These are phyloP conservation scores for Penicillium manginii DNA, from an alignment of 495 filamentous ascomycete genomes.

Conservation along the genomic window DNA sequence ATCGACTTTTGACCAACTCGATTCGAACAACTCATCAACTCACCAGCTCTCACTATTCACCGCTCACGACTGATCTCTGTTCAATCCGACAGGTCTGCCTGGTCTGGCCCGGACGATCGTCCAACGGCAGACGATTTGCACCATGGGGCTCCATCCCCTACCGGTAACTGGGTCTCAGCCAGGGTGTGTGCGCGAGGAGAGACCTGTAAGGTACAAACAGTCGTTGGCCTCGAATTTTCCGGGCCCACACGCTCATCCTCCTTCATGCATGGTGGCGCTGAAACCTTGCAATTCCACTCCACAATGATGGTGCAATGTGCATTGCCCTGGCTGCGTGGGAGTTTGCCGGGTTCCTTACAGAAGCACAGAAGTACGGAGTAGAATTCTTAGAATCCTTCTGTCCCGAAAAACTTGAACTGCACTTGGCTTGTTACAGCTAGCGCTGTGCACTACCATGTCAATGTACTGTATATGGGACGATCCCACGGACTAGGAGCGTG, in stretches of 20 bases:
- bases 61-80: not conserved
- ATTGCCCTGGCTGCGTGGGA: not conserved
- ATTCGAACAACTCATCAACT: not conserved
- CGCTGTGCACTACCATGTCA: not conserved
- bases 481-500: not conserved
- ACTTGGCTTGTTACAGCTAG: not conserved
- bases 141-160: slow-evolving; percentile 4
- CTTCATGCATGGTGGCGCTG: not conserved
- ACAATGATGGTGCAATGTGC: slow-evolving; percentile 1
- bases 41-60: not conserved
- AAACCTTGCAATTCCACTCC: not conserved
- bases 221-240: slow-evolving; percentile 8
- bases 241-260: not conserved
- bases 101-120: slow-evolving; percentile 14
- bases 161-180: slow-evolving; percentile 1
- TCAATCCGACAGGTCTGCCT: slow-evolving; percentile 1
- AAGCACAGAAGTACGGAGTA: too few relatives aligned
- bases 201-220: slow-evolving; percentile 10
- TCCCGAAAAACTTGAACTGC: not conserved
- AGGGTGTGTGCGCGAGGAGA: slow-evolving; percentile 4
- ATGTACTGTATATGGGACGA: not conserved
- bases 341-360: too few relatives aligned
- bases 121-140: slow-evolving; percentile 15
- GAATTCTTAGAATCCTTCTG: not conserved
- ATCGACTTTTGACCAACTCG: not conserved